phyloP scores from a whole-genome alignment of 257 asterid genomes.

The Scutellaria baicalensis region DNA sequence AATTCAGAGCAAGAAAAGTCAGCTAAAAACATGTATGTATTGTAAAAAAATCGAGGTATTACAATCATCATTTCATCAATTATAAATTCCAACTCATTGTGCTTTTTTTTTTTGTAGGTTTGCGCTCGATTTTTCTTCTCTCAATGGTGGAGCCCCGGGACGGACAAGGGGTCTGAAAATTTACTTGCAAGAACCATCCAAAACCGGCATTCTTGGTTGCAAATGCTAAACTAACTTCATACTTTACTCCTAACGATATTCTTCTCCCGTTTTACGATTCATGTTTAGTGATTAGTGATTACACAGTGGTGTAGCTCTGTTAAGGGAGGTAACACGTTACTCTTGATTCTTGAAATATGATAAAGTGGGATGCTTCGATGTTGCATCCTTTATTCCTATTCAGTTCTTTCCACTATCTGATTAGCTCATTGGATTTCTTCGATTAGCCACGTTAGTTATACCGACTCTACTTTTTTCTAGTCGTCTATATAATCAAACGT shows the following conservation, averaged over 20 bases:
- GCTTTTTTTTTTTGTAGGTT: constrained; percentile 35
- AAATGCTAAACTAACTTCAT: constrained; percentile 25
- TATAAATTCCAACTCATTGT: constrained; percentile 11
- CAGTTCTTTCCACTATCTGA: no score
- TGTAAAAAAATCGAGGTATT: constrained; percentile 31
- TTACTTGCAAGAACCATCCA: constrained; percentile 13
- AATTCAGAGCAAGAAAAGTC: constrained; percentile 20
- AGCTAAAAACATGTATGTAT: constrained; percentile 30
- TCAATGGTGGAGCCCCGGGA: constrained; percentile 81
- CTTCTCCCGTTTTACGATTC: background rate
- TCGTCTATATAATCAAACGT: no score
- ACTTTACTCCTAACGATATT: constrained; percentile 5
- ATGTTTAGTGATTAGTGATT: background rate
- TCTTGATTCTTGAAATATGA: no score
- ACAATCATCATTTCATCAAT: background rate
- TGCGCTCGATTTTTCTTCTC: constrained; percentile 53
- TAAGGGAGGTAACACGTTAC: background rate
- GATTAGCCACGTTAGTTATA: no score
- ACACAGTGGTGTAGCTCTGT: background rate
- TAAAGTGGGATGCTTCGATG: no score
- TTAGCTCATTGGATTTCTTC: no score
- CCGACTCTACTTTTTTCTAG: no score
- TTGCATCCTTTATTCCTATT: no score
- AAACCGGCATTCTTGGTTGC: constrained; percentile 17
- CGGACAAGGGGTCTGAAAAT: constrained; percentile 71